Percentiles rank a stretch among this genome's conserved stretches.
phyloP scores from a whole-genome alignment of 2,329 filamentous ascomycete species.

The Tolypocladium tundrense region DNA sequence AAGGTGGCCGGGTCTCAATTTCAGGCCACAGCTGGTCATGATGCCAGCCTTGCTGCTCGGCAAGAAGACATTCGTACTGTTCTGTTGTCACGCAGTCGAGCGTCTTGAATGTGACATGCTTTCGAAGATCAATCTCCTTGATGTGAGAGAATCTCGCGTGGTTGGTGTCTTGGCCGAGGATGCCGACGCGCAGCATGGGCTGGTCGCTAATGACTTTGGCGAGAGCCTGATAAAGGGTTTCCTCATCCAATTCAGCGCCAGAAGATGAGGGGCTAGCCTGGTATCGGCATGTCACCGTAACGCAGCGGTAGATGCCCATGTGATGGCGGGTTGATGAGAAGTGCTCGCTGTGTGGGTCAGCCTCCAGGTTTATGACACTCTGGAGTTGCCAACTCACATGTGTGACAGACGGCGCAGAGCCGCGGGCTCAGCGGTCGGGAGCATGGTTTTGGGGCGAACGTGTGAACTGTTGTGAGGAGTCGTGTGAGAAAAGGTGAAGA shows the following conservation, averaged over 20 bases:
- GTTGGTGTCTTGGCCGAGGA: conserved; percentile 32
- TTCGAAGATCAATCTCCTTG: conserved; percentile 29
- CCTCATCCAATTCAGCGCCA: neutral
- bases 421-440: neutral
- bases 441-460: too few relatives aligned
- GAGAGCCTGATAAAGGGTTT: conserved; percentile 25
- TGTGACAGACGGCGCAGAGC: neutral
- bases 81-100: conserved; percentile 10
- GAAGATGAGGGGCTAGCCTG: conserved; percentile 3
- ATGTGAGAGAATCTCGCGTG: conserved; percentile 33
- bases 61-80: conserved; percentile 20
- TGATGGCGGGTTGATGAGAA: conserved; percentile 35
- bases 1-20: conserved; percentile 29
- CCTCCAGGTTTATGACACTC: too few relatives aligned
- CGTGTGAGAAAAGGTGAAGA: too few relatives aligned
- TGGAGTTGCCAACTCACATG: neutral
- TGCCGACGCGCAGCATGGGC: conserved; percentile 36
- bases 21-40: conserved; percentile 32
- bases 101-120: conserved; percentile 28
- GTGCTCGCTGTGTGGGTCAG: conserved; percentile 25
- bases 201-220: conserved; percentile 30
- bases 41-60: conserved; percentile 23
- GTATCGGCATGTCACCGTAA: conserved; percentile 36
- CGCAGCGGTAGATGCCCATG: conserved; percentile 35
- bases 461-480: too few relatives aligned